Conservation (phyloP, 1,284 basidiomycete species). For the Trichosporon sp. region DNA sequence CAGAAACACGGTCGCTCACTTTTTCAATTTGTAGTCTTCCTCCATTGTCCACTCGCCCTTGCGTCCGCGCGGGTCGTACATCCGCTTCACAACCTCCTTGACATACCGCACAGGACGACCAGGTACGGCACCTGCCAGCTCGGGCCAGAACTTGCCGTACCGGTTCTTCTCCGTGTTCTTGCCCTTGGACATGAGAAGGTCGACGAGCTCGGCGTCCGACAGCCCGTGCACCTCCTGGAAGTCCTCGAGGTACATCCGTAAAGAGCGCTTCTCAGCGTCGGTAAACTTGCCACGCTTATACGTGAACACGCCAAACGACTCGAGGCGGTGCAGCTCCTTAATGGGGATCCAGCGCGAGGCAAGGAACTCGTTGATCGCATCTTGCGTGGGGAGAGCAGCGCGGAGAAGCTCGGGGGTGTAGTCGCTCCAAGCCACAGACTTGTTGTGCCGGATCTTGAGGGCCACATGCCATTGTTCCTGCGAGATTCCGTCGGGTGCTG, state of each 20-base stretch:
- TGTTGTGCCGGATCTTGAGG: neutral
- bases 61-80: constrained; percentile 34
- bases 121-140: constrained; percentile 31
- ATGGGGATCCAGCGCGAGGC: constrained; percentile 27
- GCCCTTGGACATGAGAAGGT: constrained; percentile 31
- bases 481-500: neutral
- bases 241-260: constrained; percentile 23
- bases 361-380: constrained; percentile 28
- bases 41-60: constrained; percentile 38
- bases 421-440: neutral
- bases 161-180: constrained; percentile 17
- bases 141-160: constrained; percentile 35
- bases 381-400: neutral
- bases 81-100: constrained; percentile 32
- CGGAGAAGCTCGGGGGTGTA: constrained; percentile 3
- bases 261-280: constrained; percentile 24
- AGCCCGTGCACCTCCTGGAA: constrained; percentile 25
- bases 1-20: constrained; percentile 20
- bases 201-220: constrained; percentile 23
- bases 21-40: constrained; percentile 32
- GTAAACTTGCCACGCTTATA: constrained; percentile 36
- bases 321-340: constrained; percentile 26
- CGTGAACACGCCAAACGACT: constrained; percentile 32
- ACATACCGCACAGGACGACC: constrained; percentile 41
- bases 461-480: neutral